Conservation (phyloP, 805 yeast genomes). For the Cephaloascus albidus region DNA sequence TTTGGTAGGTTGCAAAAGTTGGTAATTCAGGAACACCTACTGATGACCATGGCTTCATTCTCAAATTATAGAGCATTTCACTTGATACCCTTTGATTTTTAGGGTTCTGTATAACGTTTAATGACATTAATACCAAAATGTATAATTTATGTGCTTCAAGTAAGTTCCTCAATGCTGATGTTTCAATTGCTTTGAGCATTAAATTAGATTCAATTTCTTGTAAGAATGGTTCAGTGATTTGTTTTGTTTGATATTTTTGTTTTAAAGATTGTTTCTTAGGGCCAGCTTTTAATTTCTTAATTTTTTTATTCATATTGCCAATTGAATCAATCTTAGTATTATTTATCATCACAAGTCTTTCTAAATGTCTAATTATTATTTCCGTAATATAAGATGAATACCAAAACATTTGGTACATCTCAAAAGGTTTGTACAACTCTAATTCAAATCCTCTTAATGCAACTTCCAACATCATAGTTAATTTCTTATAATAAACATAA, state of each 20-base stretch:
- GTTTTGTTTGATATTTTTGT: slow-evolving; percentile 18
- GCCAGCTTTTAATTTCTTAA: slow-evolving; percentile 41
- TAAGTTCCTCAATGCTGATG: neutral
- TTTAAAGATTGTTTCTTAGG: slow-evolving; percentile 34
- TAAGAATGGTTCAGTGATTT: slow-evolving; percentile 24
- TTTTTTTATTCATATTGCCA: slow-evolving; percentile 22
- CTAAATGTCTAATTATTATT: slow-evolving; percentile 30
- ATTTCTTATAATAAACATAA: slow-evolving; percentile 58
- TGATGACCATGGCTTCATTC: slow-evolving; percentile 73
- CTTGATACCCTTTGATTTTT: slow-evolving; percentile 15
- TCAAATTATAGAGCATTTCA: slow-evolving; percentile 37
- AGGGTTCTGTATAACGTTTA: slow-evolving; percentile 7
- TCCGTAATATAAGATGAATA: slow-evolving; percentile 42
- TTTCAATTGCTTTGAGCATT: neutral
- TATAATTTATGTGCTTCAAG: neutral
- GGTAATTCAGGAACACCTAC: slow-evolving; percentile 74
- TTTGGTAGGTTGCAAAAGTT: slow-evolving; percentile 25
- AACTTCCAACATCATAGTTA: slow-evolving; percentile 65
- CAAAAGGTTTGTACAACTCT: slow-evolving; percentile 66
- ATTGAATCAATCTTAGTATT: slow-evolving; percentile 20
- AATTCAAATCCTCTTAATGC: slow-evolving; percentile 67
- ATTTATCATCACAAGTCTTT: slow-evolving; percentile 27
- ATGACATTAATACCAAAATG: neutral
- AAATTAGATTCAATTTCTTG: slow-evolving; percentile 6
- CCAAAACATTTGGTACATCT: slow-evolving; percentile 61